Evolutionary conservation across 2,329 filamentous ascomycete species (phyloP).

Genomic region (Truncatella angustata): DNA sequence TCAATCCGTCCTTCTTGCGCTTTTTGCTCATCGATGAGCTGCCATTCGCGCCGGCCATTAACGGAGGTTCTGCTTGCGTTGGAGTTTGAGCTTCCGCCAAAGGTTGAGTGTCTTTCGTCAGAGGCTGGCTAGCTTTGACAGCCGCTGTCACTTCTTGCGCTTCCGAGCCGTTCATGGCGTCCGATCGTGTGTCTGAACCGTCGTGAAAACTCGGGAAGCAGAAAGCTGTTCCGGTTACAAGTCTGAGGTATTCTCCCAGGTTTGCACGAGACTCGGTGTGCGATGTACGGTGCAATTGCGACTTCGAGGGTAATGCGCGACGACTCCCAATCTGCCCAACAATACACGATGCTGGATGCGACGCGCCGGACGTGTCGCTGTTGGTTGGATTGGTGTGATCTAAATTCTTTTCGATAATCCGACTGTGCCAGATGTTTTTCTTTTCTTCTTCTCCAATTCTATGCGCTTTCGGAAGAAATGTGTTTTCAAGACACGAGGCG

Average conservation of each 20-base stretch:
- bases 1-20: constrained; percentile 70
- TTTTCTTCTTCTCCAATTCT: too few relatives aligned
- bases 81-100: not conserved
- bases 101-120: not conserved
- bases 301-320: too few relatives aligned
- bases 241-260: not conserved
- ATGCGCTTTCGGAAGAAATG: too few relatives aligned
- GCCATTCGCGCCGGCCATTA: constrained; percentile 33
- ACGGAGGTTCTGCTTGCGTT: constrained; percentile 14
- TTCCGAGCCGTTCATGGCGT: constrained; percentile 22
- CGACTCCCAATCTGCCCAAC: not conserved
- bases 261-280: not conserved
- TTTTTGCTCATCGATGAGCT: constrained; percentile 55
- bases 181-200: not conserved
- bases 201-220: not conserved
- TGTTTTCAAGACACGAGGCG: too few relatives aligned
- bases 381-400: too few relatives aligned
- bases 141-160: not conserved
- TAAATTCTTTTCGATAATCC: too few relatives aligned
- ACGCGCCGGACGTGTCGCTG: too few relatives aligned
- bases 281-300: too few relatives aligned
- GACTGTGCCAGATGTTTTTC: too few relatives aligned
- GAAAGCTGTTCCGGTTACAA: not conserved
- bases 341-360: constrained; percentile 5
- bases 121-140: not conserved